Base-by-base conservation (phyloP, 108 stramenopile species). In the Mediolabrus comicus region DNA sequence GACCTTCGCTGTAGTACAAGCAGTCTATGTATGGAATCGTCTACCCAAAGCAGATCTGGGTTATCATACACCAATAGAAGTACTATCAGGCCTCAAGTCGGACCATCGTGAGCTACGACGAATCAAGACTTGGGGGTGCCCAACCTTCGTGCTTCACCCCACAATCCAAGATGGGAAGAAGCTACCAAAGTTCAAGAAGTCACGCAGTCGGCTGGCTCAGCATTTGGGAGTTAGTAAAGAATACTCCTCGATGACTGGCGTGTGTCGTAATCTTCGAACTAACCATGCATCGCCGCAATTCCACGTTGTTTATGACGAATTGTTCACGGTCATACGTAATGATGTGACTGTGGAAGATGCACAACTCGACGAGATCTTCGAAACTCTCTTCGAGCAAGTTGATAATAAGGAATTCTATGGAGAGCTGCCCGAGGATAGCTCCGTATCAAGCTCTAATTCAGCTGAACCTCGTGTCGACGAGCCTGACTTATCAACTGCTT, bases 61-160 rank as follows among this genome's bases (percentile, higher is more conserved):
- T 52, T 7, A 19, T 1, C 34, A 65, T 17, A 65, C 72, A 3
- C 72, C 72, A 2, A 24, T 58, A 4, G 72, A 73, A 73, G 11
- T 71, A 29, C 25, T 69, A 12, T 62, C 62, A n/a, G 57, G 38
- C 16, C 9, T 24, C 16, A 62, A 63, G 29, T 52, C 66, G 0
- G 53, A 75, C 35, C 61, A 68, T 19, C 25, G 51, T 12, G 74
- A 72, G 19, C 58, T 83, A 0, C n/a, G 34, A 29, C 55, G 62
- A 13, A 33, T 28, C 11, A 64, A 74, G 59, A 65, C 66, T 26
- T 74, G 72, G 72, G 72, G 72, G 1, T 74, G 72, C 49, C 75
- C 75, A 6, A 32, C 26, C 5, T 66, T 51, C 59, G 72, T 74
- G 14, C 35, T 74, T 6, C 65, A 74, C 7, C 43, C 72, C 13